phyloP scores from a whole-genome alignment of 495 filamentous ascomycete genomes.

The Trichoderma gamsii region DNA sequence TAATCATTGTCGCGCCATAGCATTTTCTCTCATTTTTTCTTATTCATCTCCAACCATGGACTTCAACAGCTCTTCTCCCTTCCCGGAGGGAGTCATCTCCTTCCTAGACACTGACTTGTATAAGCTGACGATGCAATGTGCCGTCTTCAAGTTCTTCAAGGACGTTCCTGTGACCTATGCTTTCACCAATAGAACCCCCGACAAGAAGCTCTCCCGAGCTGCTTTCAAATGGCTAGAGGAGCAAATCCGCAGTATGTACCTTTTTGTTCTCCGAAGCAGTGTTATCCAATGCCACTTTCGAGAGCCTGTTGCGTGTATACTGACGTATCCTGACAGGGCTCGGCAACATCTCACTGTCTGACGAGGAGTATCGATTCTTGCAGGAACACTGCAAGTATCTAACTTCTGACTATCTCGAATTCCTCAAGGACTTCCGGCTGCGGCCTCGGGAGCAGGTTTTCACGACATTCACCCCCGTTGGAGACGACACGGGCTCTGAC shows the following conservation, averaged over 20 bases:
- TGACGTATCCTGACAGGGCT: conserved; percentile 51
- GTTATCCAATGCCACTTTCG: background rate
- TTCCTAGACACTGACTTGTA: conserved; percentile 96
- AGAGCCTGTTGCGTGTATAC: background rate
- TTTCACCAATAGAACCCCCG: conserved; percentile 90
- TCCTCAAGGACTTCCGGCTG: conserved; percentile 72
- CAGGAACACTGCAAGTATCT: conserved; percentile 76
- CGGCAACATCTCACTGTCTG: conserved; percentile 65
- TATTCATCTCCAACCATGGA: conserved; percentile 23
- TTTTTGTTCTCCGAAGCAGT: background rate
- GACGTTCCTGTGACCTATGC: conserved; percentile 81
- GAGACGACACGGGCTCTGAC: conserved; percentile 57
- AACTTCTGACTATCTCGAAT: conserved; percentile 66
- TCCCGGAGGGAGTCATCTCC: conserved; percentile 70
- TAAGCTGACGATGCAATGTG: conserved; percentile 98
- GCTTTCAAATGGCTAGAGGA: conserved; percentile 80
- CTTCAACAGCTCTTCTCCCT: conserved; percentile 52
- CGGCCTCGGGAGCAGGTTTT: conserved; percentile 72
- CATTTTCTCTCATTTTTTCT: background rate
- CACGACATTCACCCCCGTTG: conserved; percentile 58
- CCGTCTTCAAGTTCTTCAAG: conserved; percentile 82
- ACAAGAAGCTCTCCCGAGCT: conserved; percentile 79
- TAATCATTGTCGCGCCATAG: background rate
- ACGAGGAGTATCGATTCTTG: conserved; percentile 76
- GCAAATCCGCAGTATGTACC: conserved; percentile 65